Evolutionary conservation across 108 stramenopile species (phyloP).

Genomic region (Bacterosira constricta): DNA sequence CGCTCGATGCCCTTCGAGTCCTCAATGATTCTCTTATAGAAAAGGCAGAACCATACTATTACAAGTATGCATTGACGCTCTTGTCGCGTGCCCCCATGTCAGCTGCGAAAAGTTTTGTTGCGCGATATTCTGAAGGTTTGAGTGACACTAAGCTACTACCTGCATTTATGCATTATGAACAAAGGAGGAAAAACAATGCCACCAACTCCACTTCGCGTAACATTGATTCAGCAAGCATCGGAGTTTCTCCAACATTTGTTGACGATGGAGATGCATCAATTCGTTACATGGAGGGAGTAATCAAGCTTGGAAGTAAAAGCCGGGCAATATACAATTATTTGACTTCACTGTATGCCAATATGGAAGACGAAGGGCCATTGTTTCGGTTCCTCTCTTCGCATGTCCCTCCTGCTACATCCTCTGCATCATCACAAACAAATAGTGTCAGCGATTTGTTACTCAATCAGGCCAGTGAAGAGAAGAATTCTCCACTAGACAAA

Average conservation of each 20-base stretch:
- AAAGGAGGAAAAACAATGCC: conserved; percentile 30
- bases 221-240: conserved; percentile 32
- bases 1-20: conserved; percentile 69
- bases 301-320: conserved; percentile 75
- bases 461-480: conserved; percentile 47
- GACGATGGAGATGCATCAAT: conserved; percentile 65
- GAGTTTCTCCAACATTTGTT: conserved; percentile 49
- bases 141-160: conserved; percentile 77
- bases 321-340: conserved; percentile 81
- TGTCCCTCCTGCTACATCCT: conserved; percentile 57
- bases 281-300: conserved; percentile 82
- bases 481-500: conserved; percentile 74
- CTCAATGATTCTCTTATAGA: conserved; percentile 80
- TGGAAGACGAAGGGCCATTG: conserved; percentile 87
- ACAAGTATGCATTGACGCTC: conserved; percentile 68
- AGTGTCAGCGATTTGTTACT: conserved; percentile 25
- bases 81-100: conserved; percentile 73
- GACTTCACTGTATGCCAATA: conserved; percentile 68
- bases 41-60: conserved; percentile 82
- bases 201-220: neutral
- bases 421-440: conserved; percentile 5
- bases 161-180: conserved; percentile 80
- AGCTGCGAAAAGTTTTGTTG: conserved; percentile 74
- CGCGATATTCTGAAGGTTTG: conserved; percentile 75
- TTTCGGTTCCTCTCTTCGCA: conserved; percentile 76